A percentile compares a stretch with the other conserved stretches of the same genome.
Evolutionary conservation across 257 asterid species (phyloP).

Genomic region (Anisodus tanguticus): DNA sequence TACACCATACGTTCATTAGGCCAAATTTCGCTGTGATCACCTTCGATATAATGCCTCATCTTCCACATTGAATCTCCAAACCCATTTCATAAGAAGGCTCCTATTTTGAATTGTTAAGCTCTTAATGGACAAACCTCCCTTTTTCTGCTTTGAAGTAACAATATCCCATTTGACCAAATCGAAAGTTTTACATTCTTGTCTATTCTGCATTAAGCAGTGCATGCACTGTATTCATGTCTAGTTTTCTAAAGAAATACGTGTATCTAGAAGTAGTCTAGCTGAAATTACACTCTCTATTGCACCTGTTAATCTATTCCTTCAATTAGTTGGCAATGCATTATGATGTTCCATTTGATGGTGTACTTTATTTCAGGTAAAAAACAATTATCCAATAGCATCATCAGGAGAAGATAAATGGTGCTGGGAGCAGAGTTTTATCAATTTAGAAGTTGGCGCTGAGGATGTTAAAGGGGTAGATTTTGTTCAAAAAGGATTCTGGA

Average conservation of each 20-base stretch:
- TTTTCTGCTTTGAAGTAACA: not conserved
- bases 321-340: slow-evolving; percentile 4
- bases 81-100: not conserved
- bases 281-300: slow-evolving; percentile 9
- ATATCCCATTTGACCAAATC: not conserved
- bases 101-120: not conserved
- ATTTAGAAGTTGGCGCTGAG: slow-evolving; percentile 74
- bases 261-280: slow-evolving; percentile 6
- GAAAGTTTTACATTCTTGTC: not conserved
- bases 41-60: not conserved
- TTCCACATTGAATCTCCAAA: not conserved
- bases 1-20: not conserved
- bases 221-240: not conserved
- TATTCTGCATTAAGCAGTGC: not conserved
- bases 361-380: slow-evolving; percentile 61
- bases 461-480: slow-evolving; percentile 79
- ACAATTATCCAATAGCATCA: slow-evolving; percentile 44
- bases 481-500: slow-evolving; percentile 88
- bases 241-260: not conserved
- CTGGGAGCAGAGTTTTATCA: slow-evolving; percentile 71
- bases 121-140: not conserved
- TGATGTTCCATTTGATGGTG: slow-evolving; percentile 21
- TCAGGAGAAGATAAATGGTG: slow-evolving; percentile 89
- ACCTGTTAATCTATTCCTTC: not conserved
- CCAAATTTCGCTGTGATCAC: not conserved